phyloP scores from a whole-genome alignment of 768 basidiomycete genomes.

The Rickenella mellea region DNA sequence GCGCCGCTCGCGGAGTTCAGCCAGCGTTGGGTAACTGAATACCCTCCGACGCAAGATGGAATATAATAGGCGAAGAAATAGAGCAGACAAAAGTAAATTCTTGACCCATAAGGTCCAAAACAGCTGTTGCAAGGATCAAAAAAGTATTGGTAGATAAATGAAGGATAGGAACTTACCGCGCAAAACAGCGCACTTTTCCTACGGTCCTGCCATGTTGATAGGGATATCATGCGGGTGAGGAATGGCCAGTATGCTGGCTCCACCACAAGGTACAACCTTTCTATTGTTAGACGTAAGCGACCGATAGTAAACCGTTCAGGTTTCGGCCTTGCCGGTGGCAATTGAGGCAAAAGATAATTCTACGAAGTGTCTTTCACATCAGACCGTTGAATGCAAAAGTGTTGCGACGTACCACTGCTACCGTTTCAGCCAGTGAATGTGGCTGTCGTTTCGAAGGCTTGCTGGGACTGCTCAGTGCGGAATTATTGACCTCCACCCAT shows the following conservation, averaged over 20 bases:
- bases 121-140: conserved; percentile 23
- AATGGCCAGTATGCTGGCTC: conserved; percentile 42
- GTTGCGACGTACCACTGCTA: conserved; percentile 18
- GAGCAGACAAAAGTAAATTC: conserved; percentile 43
- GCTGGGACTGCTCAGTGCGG: too few species aligned
- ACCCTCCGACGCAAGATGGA: conserved; percentile 39
- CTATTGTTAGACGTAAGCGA: conserved; percentile 38
- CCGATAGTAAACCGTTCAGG: conserved; percentile 44
- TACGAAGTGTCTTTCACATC: conserved; percentile 13
- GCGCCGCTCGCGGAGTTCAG: conserved; percentile 44
- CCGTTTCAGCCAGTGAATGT: conserved; percentile 17
- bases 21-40: conserved; percentile 43
- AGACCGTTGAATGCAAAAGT: too few species aligned
- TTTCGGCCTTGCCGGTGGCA: conserved; percentile 32
- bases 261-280: conserved; percentile 46
- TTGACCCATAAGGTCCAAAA: conserved; percentile 61
- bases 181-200: conserved; percentile 40
- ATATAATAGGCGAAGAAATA: conserved; percentile 38
- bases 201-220: conserved; percentile 50
- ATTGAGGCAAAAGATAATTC: conserved; percentile 34
- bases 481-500: conserved; percentile 2
- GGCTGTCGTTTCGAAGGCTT: too few species aligned
- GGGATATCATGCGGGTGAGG: conserved; percentile 22
- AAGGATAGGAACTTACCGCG: conserved; percentile 28
- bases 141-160: background rate